Percentiles rank a stretch among this genome's conserved stretches.
phyloP scores from a whole-genome alignment of 2,329 filamentous ascomycete species.

The Hymenoscyphus scutula region DNA sequence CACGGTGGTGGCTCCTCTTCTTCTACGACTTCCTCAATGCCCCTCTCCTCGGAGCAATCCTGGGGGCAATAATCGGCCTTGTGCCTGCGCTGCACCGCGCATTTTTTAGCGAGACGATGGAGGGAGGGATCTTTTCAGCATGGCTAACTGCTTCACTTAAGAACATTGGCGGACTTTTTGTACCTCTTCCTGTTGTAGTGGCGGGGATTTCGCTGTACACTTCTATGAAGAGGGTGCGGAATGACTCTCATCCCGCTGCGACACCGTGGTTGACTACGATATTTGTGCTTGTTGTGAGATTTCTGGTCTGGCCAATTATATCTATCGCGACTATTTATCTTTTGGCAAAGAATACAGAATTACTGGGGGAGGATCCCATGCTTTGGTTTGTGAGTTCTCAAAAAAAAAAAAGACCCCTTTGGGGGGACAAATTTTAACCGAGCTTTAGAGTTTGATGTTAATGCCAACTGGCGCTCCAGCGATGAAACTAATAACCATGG shows the following conservation, averaged over 20 bases:
- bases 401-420: too few relatives aligned
- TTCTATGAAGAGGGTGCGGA: constrained; percentile 47
- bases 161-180: constrained; percentile 63
- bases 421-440: neutral
- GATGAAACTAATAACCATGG: constrained; percentile 47
- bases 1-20: constrained; percentile 39
- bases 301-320: constrained; percentile 58
- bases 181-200: constrained; percentile 62
- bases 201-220: constrained; percentile 64
- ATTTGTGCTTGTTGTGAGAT: constrained; percentile 53
- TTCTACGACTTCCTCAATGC: constrained; percentile 56
- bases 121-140: constrained; percentile 63
- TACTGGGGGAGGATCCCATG: constrained; percentile 58
- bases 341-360: constrained; percentile 50
- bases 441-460: constrained; percentile 36
- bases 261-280: constrained; percentile 50
- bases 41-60: constrained; percentile 57
- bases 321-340: constrained; percentile 55
- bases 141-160: constrained; percentile 63
- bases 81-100: constrained; percentile 56
- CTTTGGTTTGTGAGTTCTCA: constrained; percentile 56
- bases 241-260: constrained; percentile 37
- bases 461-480: constrained; percentile 49
- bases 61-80: constrained; percentile 59
- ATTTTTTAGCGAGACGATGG: constrained; percentile 56